Evolutionary conservation across 2,329 filamentous ascomycete species (phyloP).

Genomic region (Lachnellula hyalina): DNA sequence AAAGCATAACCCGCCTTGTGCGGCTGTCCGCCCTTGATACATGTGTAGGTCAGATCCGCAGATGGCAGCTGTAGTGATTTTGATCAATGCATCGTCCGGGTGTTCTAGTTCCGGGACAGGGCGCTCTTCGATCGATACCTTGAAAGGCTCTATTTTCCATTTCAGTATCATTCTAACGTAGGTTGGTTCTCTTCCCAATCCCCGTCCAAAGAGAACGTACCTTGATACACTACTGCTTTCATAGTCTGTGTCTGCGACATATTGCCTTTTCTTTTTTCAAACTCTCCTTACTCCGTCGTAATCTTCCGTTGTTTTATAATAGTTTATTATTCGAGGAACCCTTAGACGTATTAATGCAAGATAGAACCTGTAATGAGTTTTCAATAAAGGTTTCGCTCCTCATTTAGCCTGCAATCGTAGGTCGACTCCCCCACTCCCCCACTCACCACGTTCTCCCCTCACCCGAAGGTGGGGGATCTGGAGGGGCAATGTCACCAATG

Average conservation of each 20-base stretch:
- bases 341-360: too few relatives aligned
- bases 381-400: not conserved
- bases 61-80: conserved; percentile 36
- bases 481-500: not conserved
- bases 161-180: not conserved
- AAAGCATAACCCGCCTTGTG: conserved; percentile 57
- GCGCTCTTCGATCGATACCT: conserved; percentile 56
- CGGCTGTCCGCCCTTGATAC: conserved; percentile 62
- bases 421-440: too few relatives aligned
- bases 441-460: too few relatives aligned
- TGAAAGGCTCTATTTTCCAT: conserved; percentile 20
- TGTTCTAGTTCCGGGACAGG: conserved; percentile 54
- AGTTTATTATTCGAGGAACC: too few relatives aligned
- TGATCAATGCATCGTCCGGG: conserved; percentile 36
- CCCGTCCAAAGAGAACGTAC: conserved; percentile 1
- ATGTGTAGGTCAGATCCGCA: conserved; percentile 40
- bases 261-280: conserved; percentile 1
- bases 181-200: not conserved
- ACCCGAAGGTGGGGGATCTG: too few relatives aligned
- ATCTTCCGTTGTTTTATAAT: not conserved
- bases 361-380: not conserved
- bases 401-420: not conserved
- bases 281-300: not conserved
- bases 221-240: conserved; percentile 24
- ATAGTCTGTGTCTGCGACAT: conserved; percentile 22